phyloP scores from a whole-genome alignment of 2,329 filamentous ascomycete genomes.

The Claviceps humidiphila region DNA sequence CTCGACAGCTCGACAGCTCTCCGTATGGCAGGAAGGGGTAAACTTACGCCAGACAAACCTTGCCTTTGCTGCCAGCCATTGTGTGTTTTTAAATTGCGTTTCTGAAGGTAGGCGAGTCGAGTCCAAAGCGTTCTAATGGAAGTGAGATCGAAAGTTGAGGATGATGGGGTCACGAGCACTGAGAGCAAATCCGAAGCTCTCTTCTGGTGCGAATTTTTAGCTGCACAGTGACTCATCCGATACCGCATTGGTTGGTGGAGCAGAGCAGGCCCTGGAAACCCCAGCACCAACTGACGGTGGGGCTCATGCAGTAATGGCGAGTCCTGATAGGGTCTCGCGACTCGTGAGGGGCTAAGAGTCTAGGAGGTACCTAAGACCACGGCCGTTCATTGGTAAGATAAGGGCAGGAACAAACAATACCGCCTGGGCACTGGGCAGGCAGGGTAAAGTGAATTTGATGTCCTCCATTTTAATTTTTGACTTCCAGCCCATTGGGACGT shows the following conservation, averaged over 20 bases:
- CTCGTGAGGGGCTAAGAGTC: neutral
- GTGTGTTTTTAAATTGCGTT: no score
- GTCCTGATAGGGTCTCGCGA: neutral
- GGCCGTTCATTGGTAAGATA: no score
- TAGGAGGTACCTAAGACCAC: no score
- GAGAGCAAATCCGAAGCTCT: neutral
- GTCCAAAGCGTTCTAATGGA: neutral
- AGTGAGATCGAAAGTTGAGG: neutral
- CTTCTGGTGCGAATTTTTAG: neutral
- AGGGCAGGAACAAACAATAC: no score
- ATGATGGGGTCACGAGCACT: neutral
- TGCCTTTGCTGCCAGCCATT: slow-evolving; percentile 2
- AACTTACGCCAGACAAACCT: slow-evolving; percentile 2
- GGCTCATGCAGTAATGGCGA: neutral
- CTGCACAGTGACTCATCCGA: neutral
- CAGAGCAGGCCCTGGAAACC: neutral
- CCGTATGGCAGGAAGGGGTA: neutral
- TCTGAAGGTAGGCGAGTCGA: neutral
- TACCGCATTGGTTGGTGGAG: slow-evolving; percentile 1
- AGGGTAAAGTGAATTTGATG: no score
- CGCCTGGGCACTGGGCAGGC: no score
- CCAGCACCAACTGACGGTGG: neutral
- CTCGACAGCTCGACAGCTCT: neutral
- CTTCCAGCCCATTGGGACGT: no score
- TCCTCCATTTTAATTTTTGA: no score